Evolutionary conservation across 371 early-diverging fungal genomes (phyloP).

Genomic region (Rhizopus arrhizus): DNA sequence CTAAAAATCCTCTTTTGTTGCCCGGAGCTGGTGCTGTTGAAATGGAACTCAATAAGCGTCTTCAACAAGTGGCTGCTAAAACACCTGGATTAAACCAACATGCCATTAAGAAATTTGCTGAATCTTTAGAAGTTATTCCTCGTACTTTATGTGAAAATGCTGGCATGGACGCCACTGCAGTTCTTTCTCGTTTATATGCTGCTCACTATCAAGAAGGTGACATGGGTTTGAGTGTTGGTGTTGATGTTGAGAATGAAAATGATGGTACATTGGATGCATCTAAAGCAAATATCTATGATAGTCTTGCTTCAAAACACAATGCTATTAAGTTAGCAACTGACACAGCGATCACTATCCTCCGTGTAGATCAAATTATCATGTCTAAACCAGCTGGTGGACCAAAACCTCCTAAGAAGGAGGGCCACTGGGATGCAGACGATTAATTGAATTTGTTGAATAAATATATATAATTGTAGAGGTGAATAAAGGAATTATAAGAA

Average conservation of each 20-base stretch:
- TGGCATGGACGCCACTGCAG: conserved; percentile 94
- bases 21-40: conserved; percentile 97
- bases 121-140: conserved; percentile 95
- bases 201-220: conserved; percentile 83
- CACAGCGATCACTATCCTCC: conserved; percentile 92
- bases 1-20: conserved; percentile 85
- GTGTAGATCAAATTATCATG: conserved; percentile 99
- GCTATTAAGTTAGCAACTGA: conserved; percentile 90
- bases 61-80: conserved; percentile 74
- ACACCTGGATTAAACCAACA: conserved; percentile 96
- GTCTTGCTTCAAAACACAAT: conserved; percentile 79
- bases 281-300: conserved; percentile 77
- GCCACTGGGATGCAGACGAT: conserved; percentile 90
- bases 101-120: conserved; percentile 95
- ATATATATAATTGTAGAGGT: too few relatives aligned
- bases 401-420: conserved; percentile 86
- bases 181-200: conserved; percentile 90
- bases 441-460: conserved; percentile 7
- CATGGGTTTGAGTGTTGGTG: conserved; percentile 58
- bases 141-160: conserved; percentile 96
- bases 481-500: too few relatives aligned
- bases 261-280: conserved; percentile 82
- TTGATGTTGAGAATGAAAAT: conserved; percentile 83
- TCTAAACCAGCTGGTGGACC: conserved; percentile 97
- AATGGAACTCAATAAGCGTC: conserved; percentile 86